These are phyloP conservation scores for Microstegium vimineum DNA, from an alignment of 176 grass and related monocot genomes.

Conservation along the genomic window DNA sequence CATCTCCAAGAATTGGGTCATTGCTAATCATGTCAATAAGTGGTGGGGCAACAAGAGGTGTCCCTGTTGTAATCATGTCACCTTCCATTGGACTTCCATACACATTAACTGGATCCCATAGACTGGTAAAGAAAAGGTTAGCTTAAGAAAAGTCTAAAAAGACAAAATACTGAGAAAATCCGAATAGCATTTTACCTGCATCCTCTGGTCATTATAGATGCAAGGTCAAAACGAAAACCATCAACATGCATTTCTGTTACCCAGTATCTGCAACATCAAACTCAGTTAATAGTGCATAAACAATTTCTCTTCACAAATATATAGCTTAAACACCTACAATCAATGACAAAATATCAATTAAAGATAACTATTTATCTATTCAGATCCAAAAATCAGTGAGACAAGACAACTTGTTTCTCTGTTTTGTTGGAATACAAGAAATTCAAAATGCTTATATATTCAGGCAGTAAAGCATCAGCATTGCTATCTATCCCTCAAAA, in stretches of 20 bases:
- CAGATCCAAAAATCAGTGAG: no score
- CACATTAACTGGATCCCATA: conserved; percentile 93
- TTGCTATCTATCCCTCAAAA: neutral
- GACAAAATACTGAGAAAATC: neutral
- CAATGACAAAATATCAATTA: neutral
- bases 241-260: conserved; percentile 98
- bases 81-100: conserved; percentile 69
- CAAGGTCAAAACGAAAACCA: conserved; percentile 96
- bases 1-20: conserved; percentile 79
- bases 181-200: conserved; percentile 47
- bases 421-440: neutral
- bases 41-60: conserved; percentile 62
- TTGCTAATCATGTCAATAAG: conserved; percentile 98
- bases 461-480: neutral
- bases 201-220: conserved; percentile 96
- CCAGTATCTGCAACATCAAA: conserved; percentile 73
- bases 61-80: conserved; percentile 70
- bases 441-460: conserved; percentile 1
- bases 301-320: neutral
- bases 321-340: neutral
- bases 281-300: conserved; percentile 1
- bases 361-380: no score
- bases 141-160: conserved; percentile 13
- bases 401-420: neutral
- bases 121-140: conserved; percentile 38